phyloP scores from a whole-genome alignment of 164 flowering plant genomes.

The Liriodendron chinense region DNA sequence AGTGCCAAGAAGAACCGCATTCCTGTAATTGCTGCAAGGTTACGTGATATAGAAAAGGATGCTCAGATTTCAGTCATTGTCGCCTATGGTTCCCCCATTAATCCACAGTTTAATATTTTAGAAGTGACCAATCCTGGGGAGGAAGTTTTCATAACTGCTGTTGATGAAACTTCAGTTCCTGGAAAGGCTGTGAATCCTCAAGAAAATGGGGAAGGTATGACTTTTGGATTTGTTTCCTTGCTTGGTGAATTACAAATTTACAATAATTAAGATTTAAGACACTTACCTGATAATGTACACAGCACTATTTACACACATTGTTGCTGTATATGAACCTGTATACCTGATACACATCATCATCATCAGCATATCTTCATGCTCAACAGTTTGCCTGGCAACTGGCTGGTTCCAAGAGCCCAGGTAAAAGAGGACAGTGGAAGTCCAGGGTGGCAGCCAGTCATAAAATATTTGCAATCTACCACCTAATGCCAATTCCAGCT shows the following conservation, averaged over 20 bases:
- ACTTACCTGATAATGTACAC: too few species aligned
- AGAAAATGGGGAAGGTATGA: constrained; percentile 18
- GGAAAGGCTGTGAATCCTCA: constrained; percentile 1
- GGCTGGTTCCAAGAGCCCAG: not conserved
- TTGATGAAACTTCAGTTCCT: not conserved
- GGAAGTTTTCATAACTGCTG: constrained; percentile 20
- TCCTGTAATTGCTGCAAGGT: constrained; percentile 34
- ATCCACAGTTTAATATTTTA: constrained; percentile 27
- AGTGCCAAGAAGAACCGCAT: constrained; percentile 24
- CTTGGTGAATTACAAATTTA: too few species aligned
- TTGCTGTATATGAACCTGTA: too few species aligned
- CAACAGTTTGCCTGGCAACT: too few species aligned
- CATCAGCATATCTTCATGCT: too few species aligned
- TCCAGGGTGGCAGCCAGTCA: not conserved
- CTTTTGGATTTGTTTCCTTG: not conserved
- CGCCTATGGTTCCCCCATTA: constrained; percentile 28
- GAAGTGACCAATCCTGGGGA: constrained; percentile 26
- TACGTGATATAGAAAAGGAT: constrained; percentile 18
- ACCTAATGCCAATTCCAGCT: not conserved
- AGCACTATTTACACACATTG: too few species aligned
- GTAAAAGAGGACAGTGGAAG: not conserved
- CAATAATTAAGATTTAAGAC: too few species aligned
- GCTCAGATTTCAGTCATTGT: constrained; percentile 20
- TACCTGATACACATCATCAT: too few species aligned
- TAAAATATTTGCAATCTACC: too few species aligned